Conservation (phyloP, 495 filamentous ascomycete species). For the Aspergillus saccharolyticus region DNA sequence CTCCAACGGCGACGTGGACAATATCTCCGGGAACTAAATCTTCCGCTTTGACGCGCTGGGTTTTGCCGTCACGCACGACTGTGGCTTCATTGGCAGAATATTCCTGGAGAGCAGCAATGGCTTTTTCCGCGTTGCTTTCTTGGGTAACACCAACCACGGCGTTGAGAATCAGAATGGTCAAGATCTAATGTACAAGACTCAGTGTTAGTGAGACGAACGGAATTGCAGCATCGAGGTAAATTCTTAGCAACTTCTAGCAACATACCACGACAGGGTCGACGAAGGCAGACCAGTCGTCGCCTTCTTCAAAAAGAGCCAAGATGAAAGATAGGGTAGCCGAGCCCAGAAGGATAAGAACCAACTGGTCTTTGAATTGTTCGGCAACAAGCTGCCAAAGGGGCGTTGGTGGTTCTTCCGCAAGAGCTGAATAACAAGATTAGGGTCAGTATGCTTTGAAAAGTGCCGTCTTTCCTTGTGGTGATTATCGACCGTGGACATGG, state of each 20-base stretch:
- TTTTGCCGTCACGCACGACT: constrained; percentile 72
- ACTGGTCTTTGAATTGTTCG: constrained; percentile 98
- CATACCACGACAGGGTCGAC: constrained; percentile 93
- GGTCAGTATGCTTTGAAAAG: constrained; percentile 6
- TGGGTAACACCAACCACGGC: constrained; percentile 96
- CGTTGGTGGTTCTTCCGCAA: constrained; percentile 95
- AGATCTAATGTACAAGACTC: constrained; percentile 54
- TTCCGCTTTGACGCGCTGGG: constrained; percentile 81
- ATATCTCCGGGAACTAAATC: constrained; percentile 96
- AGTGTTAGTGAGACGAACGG: constrained; percentile 12
- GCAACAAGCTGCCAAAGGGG: constrained; percentile 93
- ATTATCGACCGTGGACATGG: not conserved
- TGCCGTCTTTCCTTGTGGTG: constrained; percentile 12
- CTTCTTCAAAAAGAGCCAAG: constrained; percentile 88
- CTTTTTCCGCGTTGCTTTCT: constrained; percentile 97
- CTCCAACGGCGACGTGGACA: constrained; percentile 81
- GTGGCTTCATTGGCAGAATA: constrained; percentile 98
- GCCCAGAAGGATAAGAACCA: constrained; percentile 90
- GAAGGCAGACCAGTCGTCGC: constrained; percentile 94
- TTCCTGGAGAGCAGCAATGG: constrained; percentile 96
- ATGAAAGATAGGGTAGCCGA: constrained; percentile 94
- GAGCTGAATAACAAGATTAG: constrained; percentile 48
- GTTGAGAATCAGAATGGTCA: constrained; percentile 96
- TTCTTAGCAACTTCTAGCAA: not conserved
- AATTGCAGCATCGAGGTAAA: not conserved